A percentile compares a stretch with the other conserved stretches of the same genome.
phyloP scores from a whole-genome alignment of 805 yeast species.

The Saccharomycopsis sp. region DNA sequence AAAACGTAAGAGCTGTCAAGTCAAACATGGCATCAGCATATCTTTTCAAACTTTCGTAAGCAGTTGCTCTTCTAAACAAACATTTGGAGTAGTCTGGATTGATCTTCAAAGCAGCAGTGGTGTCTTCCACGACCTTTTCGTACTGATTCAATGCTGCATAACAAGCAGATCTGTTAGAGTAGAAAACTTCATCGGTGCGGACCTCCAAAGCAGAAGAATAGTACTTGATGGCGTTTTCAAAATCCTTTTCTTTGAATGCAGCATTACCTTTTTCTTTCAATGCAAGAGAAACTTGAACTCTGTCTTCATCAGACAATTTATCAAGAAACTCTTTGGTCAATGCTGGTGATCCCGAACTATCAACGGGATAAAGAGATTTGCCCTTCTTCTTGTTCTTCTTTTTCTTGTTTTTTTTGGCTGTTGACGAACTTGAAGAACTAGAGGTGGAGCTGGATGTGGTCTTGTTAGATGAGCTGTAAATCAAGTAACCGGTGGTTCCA shows the following conservation, averaged over 20 bases:
- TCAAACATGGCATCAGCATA: constrained; percentile 86
- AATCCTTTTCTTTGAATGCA: constrained; percentile 61
- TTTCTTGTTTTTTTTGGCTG: constrained; percentile 41
- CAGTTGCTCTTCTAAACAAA: constrained; percentile 84
- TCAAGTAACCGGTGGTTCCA: constrained; percentile 51
- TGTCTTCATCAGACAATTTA: constrained; percentile 40
- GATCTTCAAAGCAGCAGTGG: constrained; percentile 74
- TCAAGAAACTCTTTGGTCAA: constrained; percentile 39
- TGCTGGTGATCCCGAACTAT: constrained; percentile 48
- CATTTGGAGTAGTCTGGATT: constrained; percentile 91
- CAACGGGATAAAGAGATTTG: constrained; percentile 40
- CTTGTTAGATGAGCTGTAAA: constrained; percentile 24
- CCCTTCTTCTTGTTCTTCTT: constrained; percentile 24
- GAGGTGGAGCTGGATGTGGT: constrained; percentile 19
- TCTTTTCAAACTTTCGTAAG: constrained; percentile 72
- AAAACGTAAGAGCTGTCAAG: constrained; percentile 77
- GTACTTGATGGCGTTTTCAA: constrained; percentile 64
- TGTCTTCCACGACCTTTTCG: constrained; percentile 80
- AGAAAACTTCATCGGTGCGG: constrained; percentile 66
- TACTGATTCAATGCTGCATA: constrained; percentile 72
- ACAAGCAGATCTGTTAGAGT: constrained; percentile 95
- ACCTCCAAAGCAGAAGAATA: constrained; percentile 72
- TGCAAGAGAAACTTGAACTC: constrained; percentile 56
- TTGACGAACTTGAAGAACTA: constrained; percentile 23
- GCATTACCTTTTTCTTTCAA: constrained; percentile 88